Conservation (phyloP, 441 rosid genomes). For the Aquilaria agallochum region DNA sequence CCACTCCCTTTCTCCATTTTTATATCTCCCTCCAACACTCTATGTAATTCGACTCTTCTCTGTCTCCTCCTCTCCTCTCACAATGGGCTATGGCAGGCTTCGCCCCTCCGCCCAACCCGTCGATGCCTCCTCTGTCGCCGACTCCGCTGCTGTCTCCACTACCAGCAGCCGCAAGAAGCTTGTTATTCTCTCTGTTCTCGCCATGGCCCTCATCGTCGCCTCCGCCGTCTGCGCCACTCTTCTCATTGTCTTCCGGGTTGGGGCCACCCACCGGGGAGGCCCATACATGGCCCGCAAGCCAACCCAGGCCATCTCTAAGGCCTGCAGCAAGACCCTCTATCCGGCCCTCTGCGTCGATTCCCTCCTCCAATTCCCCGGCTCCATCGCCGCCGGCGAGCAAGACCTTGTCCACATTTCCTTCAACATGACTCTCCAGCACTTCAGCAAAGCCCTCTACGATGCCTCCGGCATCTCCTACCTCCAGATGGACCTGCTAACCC, state of each 20-base stretch:
- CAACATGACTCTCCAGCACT: constrained; percentile 80
- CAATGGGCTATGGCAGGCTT: constrained; percentile 58
- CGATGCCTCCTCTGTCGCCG: constrained; percentile 13
- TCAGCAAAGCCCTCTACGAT: constrained; percentile 66
- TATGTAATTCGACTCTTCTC: neutral
- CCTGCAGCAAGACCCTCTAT: constrained; percentile 63
- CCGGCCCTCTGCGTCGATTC: constrained; percentile 67
- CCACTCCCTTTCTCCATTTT: constrained; percentile 3
- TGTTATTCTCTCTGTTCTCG: constrained; percentile 39
- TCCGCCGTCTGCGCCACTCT: constrained; percentile 50
- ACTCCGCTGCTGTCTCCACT: constrained; percentile 21
- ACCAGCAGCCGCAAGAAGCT: constrained; percentile 28
- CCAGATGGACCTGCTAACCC: constrained; percentile 53
- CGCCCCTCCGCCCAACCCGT: constrained; percentile 31
- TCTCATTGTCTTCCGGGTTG: constrained; percentile 32
- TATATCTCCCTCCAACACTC: neutral
- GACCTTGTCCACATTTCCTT: constrained; percentile 88
- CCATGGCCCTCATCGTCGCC: constrained; percentile 42
- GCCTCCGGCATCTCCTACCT: constrained; percentile 44
- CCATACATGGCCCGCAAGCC: constrained; percentile 39
- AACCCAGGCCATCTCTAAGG: constrained; percentile 56
- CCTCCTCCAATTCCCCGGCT: constrained; percentile 65
- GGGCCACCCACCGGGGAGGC: constrained; percentile 13
- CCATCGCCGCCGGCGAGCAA: constrained; percentile 48
- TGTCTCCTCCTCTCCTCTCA: neutral